phyloP scores from a whole-genome alignment of 2,329 filamentous ascomycete genomes.

The Lachnellula suecica region DNA sequence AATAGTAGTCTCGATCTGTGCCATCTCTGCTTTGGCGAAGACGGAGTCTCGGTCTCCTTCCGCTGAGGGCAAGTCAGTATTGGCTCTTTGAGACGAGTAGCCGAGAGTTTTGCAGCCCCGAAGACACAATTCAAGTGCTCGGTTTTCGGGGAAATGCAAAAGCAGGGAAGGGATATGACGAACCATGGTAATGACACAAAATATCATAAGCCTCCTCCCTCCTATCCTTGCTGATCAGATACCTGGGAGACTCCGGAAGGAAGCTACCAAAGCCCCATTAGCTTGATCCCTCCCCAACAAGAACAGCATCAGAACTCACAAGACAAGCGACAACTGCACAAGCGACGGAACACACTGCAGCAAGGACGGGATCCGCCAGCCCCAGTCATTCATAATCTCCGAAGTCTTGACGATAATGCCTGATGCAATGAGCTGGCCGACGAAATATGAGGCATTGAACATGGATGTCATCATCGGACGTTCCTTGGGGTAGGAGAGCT shows the following conservation, averaged over 20 bases:
- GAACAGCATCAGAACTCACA: constrained; percentile 10
- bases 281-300: no score
- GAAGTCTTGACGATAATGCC: constrained; percentile 44
- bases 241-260: constrained; percentile 56
- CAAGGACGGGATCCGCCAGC: constrained; percentile 41
- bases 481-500: constrained; percentile 53
- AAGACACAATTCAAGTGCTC: no score
- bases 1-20: constrained; percentile 58
- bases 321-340: constrained; percentile 19
- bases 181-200: constrained; percentile 48
- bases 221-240: constrained; percentile 56
- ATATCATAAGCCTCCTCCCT: constrained; percentile 56
- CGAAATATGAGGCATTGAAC: constrained; percentile 53
- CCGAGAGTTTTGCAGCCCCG: no score
- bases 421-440: constrained; percentile 44
- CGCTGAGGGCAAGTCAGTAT: no score
- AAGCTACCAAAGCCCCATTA: constrained; percentile 30
- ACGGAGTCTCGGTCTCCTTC: constrained; percentile 50
- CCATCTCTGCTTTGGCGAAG: constrained; percentile 58
- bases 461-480: constrained; percentile 51
- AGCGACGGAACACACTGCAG: constrained; percentile 36
- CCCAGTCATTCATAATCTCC: constrained; percentile 39
- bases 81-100: no score
- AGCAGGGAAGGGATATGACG: no score
- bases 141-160: no score